A percentile compares a stretch with the other conserved stretches of the same genome.
phyloP scores from a whole-genome alignment of 2,329 filamentous ascomycete genomes.

The Albifimbria verrucaria region DNA sequence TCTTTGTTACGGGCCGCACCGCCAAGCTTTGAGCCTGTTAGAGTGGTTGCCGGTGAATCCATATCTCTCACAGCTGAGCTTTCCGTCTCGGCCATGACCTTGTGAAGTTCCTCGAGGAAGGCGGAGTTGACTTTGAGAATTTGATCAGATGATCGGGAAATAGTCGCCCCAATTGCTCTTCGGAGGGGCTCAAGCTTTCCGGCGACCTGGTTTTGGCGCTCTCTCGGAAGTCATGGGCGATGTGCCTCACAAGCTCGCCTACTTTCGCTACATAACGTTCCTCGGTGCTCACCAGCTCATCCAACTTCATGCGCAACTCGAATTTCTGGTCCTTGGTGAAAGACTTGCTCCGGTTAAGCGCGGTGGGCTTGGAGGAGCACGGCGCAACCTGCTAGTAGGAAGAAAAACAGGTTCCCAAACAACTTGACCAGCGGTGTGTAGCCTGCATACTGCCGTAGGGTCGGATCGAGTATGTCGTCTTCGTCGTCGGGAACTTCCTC shows the following conservation, averaged over 20 bases:
- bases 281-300: conserved; percentile 88
- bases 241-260: conserved; percentile 74
- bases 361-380: conserved; percentile 85
- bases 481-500: conserved; percentile 60
- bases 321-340: conserved; percentile 82
- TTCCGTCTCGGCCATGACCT: conserved; percentile 78
- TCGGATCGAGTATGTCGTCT: conserved; percentile 63
- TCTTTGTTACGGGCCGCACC: conserved; percentile 55
- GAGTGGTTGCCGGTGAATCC: conserved; percentile 48
- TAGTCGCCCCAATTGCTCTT: conserved; percentile 64
- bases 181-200: conserved; percentile 67
- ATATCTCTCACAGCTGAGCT: conserved; percentile 76
- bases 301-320: conserved; percentile 81
- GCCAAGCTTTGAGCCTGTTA: conserved; percentile 40
- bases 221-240: conserved; percentile 76
- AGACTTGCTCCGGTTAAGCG: conserved; percentile 71
- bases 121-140: conserved; percentile 79
- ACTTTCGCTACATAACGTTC: conserved; percentile 90
- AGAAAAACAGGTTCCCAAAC: conserved; percentile 84
- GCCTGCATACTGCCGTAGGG: conserved; percentile 66
- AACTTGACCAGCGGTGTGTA: conserved; percentile 75
- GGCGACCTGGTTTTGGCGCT: conserved; percentile 58
- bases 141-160: conserved; percentile 75
- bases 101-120: conserved; percentile 74
- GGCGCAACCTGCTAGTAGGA: conserved; percentile 77